These are phyloP conservation scores for Suhomyces bribrorum DNA, from an alignment of 1,139 yeast species.

Conservation along the genomic window DNA sequence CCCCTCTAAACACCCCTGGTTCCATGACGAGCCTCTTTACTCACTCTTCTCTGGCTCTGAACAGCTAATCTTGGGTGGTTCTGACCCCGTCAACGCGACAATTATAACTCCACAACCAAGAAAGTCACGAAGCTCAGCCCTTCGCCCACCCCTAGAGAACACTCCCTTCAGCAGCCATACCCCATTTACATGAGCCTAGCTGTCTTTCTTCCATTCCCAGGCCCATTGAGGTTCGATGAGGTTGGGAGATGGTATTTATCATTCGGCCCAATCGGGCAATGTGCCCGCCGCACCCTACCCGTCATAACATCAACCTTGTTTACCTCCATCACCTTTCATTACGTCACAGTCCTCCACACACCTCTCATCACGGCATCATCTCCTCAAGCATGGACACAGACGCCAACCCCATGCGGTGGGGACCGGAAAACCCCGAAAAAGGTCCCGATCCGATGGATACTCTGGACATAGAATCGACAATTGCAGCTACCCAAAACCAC, in stretches of 20 bases:
- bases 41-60: too few species aligned
- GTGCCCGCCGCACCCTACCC: slow-evolving; percentile 2
- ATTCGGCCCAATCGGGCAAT: slow-evolving; percentile 1
- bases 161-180: too few species aligned
- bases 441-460: slow-evolving; percentile 8
- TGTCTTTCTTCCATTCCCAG: too few species aligned
- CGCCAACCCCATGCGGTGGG: slow-evolving; percentile 4
- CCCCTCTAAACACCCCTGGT: too few species aligned
- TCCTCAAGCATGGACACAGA: neutral
- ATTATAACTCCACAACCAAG: too few species aligned
- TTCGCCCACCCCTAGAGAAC: too few species aligned
- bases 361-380: neutral
- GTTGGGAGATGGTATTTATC: neutral
- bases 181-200: too few species aligned
- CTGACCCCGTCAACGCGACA: too few species aligned
- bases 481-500: slow-evolving; percentile 5
- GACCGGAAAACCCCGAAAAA: neutral
- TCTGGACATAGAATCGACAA: slow-evolving; percentile 15
- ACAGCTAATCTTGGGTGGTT: too few species aligned
- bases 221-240: too few species aligned
- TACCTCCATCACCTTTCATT: neutral
- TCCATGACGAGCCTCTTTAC: too few species aligned
- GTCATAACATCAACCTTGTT: neutral
- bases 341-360: neutral
- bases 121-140: too few species aligned